Percentiles rank a stretch among this genome's conserved stretches.
These are phyloP conservation scores for Neurospora crassa DNA, from an alignment of 2,329 filamentous ascomycete genomes.

Conservation along the genomic window DNA sequence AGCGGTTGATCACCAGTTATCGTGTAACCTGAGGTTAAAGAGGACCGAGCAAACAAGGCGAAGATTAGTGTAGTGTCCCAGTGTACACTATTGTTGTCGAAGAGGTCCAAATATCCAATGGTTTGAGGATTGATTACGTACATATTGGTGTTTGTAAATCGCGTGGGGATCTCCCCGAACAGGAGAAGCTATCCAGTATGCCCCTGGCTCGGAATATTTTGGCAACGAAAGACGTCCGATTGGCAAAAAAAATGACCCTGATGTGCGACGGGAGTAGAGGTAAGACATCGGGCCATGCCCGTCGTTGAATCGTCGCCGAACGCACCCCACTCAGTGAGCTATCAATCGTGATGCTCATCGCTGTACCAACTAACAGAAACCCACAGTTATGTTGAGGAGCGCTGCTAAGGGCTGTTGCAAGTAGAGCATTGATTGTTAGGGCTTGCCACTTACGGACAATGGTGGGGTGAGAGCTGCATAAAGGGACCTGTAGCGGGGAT, in stretches of 20 bases:
- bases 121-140: neutral
- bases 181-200: neutral
- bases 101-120: neutral
- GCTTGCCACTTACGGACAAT: neutral
- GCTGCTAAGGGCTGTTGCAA: neutral
- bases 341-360: neutral
- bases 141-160: neutral
- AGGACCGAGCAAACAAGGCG: neutral
- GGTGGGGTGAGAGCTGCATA: neutral
- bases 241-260: neutral
- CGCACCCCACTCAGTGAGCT: neutral
- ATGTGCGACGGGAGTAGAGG: neutral
- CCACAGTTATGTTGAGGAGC: rapidly evolving
- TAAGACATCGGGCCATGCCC: too few species aligned
- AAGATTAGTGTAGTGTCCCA: neutral
- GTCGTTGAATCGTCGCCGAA: neutral
- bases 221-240: neutral
- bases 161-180: neutral
- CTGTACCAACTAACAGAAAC: neutral
- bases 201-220: neutral
- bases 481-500: neutral
- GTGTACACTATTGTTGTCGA: neutral
- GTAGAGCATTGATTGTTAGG: neutral
- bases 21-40: neutral
- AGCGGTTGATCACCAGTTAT: neutral